These are phyloP conservation scores for Paraphoma chrysanthemicola DNA, from an alignment of 2,329 filamentous ascomycete genomes.

Conservation along the genomic window DNA sequence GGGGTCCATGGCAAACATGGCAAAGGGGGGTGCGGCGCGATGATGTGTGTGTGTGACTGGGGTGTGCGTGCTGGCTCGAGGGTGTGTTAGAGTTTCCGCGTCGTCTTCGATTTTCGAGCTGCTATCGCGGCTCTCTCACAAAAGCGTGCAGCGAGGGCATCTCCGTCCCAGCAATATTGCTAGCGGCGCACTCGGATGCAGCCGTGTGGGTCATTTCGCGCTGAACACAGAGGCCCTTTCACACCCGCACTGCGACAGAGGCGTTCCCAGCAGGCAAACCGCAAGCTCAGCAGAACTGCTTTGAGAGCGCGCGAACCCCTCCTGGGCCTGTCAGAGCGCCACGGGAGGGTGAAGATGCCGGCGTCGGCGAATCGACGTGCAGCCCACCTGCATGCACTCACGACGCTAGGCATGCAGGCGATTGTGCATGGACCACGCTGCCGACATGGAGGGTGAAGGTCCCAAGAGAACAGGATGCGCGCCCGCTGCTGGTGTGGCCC, in stretches of 20 bases:
- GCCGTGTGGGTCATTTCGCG: slow-evolving; percentile 3
- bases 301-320: neutral
- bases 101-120: slow-evolving; percentile 6
- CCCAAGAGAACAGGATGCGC: neutral
- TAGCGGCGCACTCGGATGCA: slow-evolving; percentile 13
- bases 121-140: slow-evolving; percentile 30
- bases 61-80: slow-evolving; percentile 4
- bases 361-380: neutral
- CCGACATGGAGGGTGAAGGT: neutral
- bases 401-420: slow-evolving; percentile 16
- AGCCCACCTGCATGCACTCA: slow-evolving; percentile 4
- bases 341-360: slow-evolving; percentile 7
- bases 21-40: slow-evolving; percentile 7
- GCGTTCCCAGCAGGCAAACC: slow-evolving; percentile 1
- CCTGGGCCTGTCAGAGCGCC: neutral
- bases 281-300: neutral
- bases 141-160: slow-evolving; percentile 3
- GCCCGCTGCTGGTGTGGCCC: slow-evolving; percentile 1
- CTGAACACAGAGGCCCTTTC: neutral
- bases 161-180: neutral
- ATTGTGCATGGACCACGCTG: slow-evolving; percentile 7
- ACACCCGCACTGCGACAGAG: neutral
- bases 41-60: slow-evolving; percentile 7
- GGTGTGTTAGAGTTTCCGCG: slow-evolving; percentile 6
- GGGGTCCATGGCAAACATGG: slow-evolving; percentile 7